A percentile compares a stretch with the other conserved stretches of the same genome.
Conservation (phyloP, 2,329 filamentous ascomycete species). For the Arthrobotrys musiformis region DNA sequence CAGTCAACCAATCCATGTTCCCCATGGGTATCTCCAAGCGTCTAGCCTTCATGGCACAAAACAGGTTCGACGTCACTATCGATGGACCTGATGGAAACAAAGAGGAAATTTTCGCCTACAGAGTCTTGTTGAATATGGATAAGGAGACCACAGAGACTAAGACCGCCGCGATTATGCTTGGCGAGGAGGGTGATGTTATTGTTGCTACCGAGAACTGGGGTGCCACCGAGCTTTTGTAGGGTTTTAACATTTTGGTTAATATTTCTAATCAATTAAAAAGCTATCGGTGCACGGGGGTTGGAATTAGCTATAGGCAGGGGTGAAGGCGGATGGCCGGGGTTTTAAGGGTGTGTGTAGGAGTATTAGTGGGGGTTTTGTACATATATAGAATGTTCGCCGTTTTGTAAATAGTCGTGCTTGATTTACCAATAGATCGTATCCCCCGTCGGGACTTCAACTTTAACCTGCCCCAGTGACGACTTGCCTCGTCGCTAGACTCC, state of each 20-base stretch:
- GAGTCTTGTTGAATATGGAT: conserved; percentile 53
- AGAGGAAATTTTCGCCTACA: conserved; percentile 45
- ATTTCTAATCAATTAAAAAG: no score
- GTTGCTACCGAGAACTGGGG: conserved; percentile 51
- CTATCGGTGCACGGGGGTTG: no score
- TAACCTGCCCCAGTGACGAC: no score
- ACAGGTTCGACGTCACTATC: conserved; percentile 33
- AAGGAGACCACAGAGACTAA: conserved; percentile 24
- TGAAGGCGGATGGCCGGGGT: background rate
- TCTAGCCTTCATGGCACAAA: conserved; percentile 44
- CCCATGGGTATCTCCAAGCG: conserved; percentile 35
- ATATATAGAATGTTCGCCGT: background rate
- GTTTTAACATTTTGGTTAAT: no score
- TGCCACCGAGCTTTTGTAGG: conserved; percentile 21
- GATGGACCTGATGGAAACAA: background rate
- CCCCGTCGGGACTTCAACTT: background rate
- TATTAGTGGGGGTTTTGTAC: background rate
- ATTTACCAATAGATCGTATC: background rate
- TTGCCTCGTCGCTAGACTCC: background rate
- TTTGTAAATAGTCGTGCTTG: background rate
- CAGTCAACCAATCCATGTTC: conserved; percentile 28
- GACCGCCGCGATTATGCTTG: conserved; percentile 47
- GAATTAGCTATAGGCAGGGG: no score
- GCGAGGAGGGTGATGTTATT: conserved; percentile 41
- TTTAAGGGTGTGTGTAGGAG: background rate